phyloP scores from a whole-genome alignment of 2,329 filamentous ascomycete species.

The Hypomyces rosellus region DNA sequence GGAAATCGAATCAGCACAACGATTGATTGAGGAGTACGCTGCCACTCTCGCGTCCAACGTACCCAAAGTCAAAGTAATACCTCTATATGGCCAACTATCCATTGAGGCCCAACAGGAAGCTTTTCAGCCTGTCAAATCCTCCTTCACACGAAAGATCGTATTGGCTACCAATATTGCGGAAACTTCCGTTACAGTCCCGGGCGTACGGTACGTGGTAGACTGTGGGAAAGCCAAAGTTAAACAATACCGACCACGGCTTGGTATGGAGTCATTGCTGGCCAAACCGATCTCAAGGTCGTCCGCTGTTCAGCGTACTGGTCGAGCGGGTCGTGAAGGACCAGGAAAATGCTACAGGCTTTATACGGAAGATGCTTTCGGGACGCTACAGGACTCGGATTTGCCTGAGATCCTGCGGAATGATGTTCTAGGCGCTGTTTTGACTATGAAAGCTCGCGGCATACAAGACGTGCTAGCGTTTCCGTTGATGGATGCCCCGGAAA shows the following conservation, averaged over 20 bases:
- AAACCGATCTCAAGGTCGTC: slow-evolving; percentile 92
- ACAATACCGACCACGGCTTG: slow-evolving; percentile 76
- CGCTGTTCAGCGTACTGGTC: slow-evolving; percentile 83
- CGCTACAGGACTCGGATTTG: slow-evolving; percentile 64
- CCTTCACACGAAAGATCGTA: slow-evolving; percentile 80
- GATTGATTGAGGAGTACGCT: slow-evolving; percentile 74
- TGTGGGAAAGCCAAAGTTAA: slow-evolving; percentile 93
- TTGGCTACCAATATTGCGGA: slow-evolving; percentile 97
- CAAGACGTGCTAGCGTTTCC: slow-evolving; percentile 77
- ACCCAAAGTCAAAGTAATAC: slow-evolving; percentile 66
- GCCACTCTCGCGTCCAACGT: slow-evolving; percentile 65
- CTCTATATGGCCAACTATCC: slow-evolving; percentile 84
- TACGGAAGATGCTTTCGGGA: slow-evolving; percentile 68
- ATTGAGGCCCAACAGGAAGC: slow-evolving; percentile 81
- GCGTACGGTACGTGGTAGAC: slow-evolving; percentile 86
- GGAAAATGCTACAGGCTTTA: slow-evolving; percentile 90
- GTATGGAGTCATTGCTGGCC: slow-evolving; percentile 82
- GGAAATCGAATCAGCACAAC: slow-evolving; percentile 77
- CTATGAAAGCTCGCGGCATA: slow-evolving; percentile 88
- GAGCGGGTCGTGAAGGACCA: slow-evolving; percentile 85
- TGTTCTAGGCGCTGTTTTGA: slow-evolving; percentile 76
- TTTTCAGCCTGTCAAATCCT: slow-evolving; percentile 66
- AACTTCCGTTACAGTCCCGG: slow-evolving; percentile 91
- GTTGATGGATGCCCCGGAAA: slow-evolving; percentile 72
- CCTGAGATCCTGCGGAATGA: slow-evolving; percentile 92